Evolutionary conservation across 768 basidiomycete genomes (phyloP), one percentile per base, ranked within the genome.

Genomic region (Rhodocollybia butyracea): DNA sequence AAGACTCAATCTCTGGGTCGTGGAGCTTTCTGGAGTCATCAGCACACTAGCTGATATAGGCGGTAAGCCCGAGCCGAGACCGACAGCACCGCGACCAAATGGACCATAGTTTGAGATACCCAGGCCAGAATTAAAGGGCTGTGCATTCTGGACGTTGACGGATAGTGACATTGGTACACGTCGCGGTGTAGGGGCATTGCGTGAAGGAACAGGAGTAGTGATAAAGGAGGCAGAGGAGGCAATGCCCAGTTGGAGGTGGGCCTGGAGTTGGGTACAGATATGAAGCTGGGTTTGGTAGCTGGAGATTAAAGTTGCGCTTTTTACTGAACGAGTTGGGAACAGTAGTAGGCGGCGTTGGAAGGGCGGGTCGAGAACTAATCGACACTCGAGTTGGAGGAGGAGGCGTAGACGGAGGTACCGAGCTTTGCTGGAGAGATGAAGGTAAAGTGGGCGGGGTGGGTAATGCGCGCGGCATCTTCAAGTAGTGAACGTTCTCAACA

Each of bases 1-100:
- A 60, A 91, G 89, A 27, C 83, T 89, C 64, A 81, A 85, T 58
- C 89, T 80, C 55, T 81, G 73, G 47, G 83, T 78, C 31, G 72
- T 70, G 42, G 79, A 74, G 7, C 82, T 76, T 15, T 69, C 78
- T 26, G 79, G 77, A 10, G 73, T 69, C 34, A 79, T 79, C 21
- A 82, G 82, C 38, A 86, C 83, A 46, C 70, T 78, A 10, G 43
- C 43, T 15, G 43, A 45, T 15, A 45, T 45, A 27, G 43, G 43
- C 7, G 43, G 43, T 22, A 45, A 3, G 24, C 43, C 43, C 30
- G 43, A 45, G 5, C 43, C 15, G 8, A 45, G 21, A 17, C 43
- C 43, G 17, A 45, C 43, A 15, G 43, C 43, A n/a, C 43, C 43
- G 19, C 43, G 43, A 22, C 43, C 43, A 45, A 45, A 45, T 13